Evolutionary conservation across 2,329 filamentous ascomycete species (phyloP).

Genomic region (Tolypocladium paradoxum): DNA sequence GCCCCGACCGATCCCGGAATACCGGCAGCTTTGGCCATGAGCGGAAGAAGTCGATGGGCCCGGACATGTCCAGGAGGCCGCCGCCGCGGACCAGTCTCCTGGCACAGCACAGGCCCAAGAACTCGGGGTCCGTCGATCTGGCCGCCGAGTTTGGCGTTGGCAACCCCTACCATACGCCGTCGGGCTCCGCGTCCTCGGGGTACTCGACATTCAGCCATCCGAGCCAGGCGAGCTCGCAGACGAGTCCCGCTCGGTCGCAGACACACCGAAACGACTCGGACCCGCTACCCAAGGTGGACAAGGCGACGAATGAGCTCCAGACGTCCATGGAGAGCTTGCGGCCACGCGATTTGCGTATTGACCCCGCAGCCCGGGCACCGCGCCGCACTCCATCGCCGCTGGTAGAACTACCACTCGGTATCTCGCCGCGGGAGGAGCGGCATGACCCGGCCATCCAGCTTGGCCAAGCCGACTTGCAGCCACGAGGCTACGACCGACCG

Average conservation of each 20-base stretch:
- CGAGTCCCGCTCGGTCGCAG: constrained; percentile 26
- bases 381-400: constrained; percentile 13
- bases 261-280: constrained; percentile 21
- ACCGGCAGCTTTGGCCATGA: constrained; percentile 13
- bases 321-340: constrained; percentile 31
- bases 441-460: constrained; percentile 12
- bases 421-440: constrained; percentile 12
- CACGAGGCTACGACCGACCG: constrained; percentile 4
- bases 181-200: constrained; percentile 55
- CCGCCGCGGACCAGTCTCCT: constrained; percentile 41
- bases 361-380: constrained; percentile 18
- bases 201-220: constrained; percentile 48
- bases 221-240: constrained; percentile 51
- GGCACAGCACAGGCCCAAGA: constrained; percentile 25
- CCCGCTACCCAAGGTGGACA: constrained; percentile 26
- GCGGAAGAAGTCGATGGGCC: constrained; percentile 32
- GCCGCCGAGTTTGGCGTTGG: constrained; percentile 48
- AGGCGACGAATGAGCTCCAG: constrained; percentile 45
- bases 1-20: constrained; percentile 25
- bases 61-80: constrained; percentile 40
- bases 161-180: constrained; percentile 54
- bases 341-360: constrained; percentile 20
- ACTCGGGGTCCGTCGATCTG: constrained; percentile 38
- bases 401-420: constrained; percentile 16
- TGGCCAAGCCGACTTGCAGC: constrained; percentile 4